Conservation (phyloP, 202 grass and related monocot genomes). For the Panicum hallii region DNA sequence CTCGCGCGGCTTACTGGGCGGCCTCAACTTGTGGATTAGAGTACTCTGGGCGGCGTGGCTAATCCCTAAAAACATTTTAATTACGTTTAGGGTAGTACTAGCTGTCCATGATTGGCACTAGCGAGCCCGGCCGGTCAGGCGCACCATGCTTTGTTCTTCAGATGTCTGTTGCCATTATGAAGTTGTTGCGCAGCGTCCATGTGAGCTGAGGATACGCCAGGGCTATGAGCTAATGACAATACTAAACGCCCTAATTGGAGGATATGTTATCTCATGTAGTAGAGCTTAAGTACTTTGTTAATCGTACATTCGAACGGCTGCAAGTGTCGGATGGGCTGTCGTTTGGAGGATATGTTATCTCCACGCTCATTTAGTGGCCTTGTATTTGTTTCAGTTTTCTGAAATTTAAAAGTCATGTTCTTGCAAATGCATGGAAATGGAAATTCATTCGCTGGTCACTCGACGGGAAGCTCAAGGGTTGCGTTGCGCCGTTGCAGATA, state of each 20-base stretch:
- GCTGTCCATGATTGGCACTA: slow-evolving; percentile 47
- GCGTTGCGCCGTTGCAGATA: too few relatives aligned
- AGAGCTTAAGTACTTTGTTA: slow-evolving; percentile 9
- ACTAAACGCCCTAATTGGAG: neutral
- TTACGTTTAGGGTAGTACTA: slow-evolving; percentile 22
- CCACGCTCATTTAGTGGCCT: neutral
- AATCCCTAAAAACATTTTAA: slow-evolving; percentile 43
- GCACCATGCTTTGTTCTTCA: slow-evolving; percentile 56
- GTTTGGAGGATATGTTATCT: slow-evolving; percentile 28
- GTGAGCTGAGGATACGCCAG: slow-evolving; percentile 25
- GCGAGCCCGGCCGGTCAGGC: slow-evolving; percentile 55
- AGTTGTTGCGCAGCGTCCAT: slow-evolving; percentile 4
- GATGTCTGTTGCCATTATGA: slow-evolving; percentile 33
- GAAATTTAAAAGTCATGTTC: neutral
- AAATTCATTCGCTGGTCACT: neutral
- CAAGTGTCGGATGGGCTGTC: neutral
- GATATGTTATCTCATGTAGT: slow-evolving; percentile 6
- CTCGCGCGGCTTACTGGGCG: slow-evolving; percentile 32
- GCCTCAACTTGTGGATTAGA: slow-evolving; percentile 52
- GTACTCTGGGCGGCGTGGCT: slow-evolving; percentile 66
- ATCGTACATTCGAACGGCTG: neutral
- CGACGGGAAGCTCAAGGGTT: neutral
- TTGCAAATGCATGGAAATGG: neutral
- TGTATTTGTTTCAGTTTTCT: neutral
- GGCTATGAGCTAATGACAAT: neutral